phyloP scores from a whole-genome alignment of 176 grass and related monocot genomes.

The Raddia guianensis region DNA sequence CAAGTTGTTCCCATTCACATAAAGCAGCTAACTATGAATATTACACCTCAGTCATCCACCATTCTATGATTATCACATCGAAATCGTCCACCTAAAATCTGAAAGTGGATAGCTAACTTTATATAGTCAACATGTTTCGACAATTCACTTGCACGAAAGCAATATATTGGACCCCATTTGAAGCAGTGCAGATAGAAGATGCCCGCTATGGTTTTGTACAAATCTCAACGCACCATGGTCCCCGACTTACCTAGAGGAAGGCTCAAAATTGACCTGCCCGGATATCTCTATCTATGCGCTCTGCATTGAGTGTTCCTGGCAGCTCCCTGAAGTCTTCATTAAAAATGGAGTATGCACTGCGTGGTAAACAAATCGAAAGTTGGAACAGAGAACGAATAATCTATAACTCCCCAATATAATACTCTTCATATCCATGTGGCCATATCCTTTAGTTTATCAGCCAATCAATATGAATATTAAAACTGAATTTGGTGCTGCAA shows the following conservation, averaged over 20 bases:
- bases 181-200: not conserved
- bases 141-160: not conserved
- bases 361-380: constrained; percentile 21
- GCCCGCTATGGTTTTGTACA: constrained; percentile 23
- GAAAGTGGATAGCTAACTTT: not conserved
- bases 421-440: not conserved
- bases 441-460: not conserved
- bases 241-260: not conserved
- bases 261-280: constrained; percentile 76
- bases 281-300: constrained; percentile 89
- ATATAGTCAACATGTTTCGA: not conserved
- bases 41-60: not conserved
- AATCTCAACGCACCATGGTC: not conserved
- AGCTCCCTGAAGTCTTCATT: constrained; percentile 96
- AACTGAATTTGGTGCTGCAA: constrained; percentile 1
- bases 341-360: constrained; percentile 99
- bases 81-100: not conserved
- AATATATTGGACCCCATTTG: not conserved
- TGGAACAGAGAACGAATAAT: not conserved
- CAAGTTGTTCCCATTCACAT: not conserved
- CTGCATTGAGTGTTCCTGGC: constrained; percentile 89
- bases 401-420: not conserved
- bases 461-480: not conserved
- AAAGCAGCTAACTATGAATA: not conserved
- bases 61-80: not conserved